Evolutionary conservation across 805 yeast genomes (phyloP).

Genomic region (Yueomyces sinensis): DNA sequence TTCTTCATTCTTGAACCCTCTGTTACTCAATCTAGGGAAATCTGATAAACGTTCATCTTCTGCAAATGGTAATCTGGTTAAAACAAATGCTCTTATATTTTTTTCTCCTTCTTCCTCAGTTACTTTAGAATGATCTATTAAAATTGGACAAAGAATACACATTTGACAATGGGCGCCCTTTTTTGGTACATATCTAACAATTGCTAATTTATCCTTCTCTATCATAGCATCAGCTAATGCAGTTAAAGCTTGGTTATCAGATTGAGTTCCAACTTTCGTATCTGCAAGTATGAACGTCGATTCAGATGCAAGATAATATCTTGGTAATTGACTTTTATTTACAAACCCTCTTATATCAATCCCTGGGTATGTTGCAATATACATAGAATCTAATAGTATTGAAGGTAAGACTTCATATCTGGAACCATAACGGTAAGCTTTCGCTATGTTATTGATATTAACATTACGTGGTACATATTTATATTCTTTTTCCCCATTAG

Average conservation of each 20-base stretch:
- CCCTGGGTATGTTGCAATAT: conserved; percentile 34
- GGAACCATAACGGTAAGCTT: conserved; percentile 58
- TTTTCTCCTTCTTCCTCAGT: not conserved
- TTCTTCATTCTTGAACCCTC: conserved; percentile 23
- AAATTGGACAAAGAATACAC: conserved; percentile 44
- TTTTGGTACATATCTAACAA: conserved; percentile 53
- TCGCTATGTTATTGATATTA: conserved; percentile 29
- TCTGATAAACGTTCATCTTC: conserved; percentile 62
- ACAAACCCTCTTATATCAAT: conserved; percentile 56
- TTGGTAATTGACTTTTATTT: conserved; percentile 33
- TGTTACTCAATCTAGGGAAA: conserved; percentile 29
- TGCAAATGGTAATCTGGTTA: conserved; percentile 51
- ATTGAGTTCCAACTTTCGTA: conserved; percentile 18
- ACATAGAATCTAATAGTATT: conserved; percentile 29
- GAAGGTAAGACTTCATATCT: conserved; percentile 41
- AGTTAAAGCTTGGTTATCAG: conserved; percentile 31
- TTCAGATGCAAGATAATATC: conserved; percentile 48
- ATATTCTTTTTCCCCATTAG: conserved; percentile 9
- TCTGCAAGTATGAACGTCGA: conserved; percentile 38
- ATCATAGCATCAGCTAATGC: conserved; percentile 41
- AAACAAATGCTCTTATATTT: conserved; percentile 28
- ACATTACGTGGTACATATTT: conserved; percentile 18
- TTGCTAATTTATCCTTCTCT: conserved; percentile 33
- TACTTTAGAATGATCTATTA: conserved; percentile 2
- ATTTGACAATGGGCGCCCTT: conserved; percentile 33